phyloP scores from a whole-genome alignment of 2,329 filamentous ascomycete species.

The Phialocephala sp. region DNA sequence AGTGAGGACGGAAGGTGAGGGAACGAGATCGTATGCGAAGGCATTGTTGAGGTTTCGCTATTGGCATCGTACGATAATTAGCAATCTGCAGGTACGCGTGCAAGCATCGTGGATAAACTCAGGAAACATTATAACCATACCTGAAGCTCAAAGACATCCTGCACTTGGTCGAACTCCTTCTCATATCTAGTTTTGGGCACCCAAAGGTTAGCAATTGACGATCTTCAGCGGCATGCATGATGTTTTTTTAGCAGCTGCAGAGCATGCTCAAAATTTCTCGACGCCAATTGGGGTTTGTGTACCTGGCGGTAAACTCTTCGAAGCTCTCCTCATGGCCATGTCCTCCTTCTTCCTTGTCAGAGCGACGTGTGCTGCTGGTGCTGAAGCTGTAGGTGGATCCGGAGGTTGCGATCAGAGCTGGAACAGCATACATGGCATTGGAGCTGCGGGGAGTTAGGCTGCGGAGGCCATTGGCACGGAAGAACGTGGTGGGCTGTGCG shows the following conservation, averaged over 20 bases:
- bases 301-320: conserved; percentile 98
- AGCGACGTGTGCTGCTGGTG: conserved; percentile 57
- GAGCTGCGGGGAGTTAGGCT: conserved; percentile 61
- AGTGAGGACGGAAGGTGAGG: conserved; percentile 86
- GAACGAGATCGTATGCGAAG: conserved; percentile 99
- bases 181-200: conserved; percentile 74
- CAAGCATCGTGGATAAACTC: conserved; percentile 6
- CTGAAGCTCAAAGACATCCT: conserved; percentile 99
- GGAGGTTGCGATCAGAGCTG: conserved; percentile 56
- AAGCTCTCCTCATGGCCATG: conserved; percentile 92
- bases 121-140: conserved; percentile 56
- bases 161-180: conserved; percentile 97
- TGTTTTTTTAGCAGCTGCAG: conserved; percentile 30
- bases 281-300: conserved; percentile 46
- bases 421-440: conserved; percentile 57
- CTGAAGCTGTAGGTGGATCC: conserved; percentile 62
- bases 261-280: conserved; percentile 33
- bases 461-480: conserved; percentile 67
- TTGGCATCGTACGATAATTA: conserved; percentile 37
- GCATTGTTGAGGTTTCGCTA: conserved; percentile 98
- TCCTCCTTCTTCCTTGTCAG: conserved; percentile 59
- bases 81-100: conserved; percentile 29
- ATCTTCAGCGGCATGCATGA: conserved; percentile 29
- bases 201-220: conserved; percentile 48
- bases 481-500: conserved; percentile 62